These are phyloP conservation scores for Punica granatum DNA, from an alignment of 345 rosid genomes.

Conservation along the genomic window DNA sequence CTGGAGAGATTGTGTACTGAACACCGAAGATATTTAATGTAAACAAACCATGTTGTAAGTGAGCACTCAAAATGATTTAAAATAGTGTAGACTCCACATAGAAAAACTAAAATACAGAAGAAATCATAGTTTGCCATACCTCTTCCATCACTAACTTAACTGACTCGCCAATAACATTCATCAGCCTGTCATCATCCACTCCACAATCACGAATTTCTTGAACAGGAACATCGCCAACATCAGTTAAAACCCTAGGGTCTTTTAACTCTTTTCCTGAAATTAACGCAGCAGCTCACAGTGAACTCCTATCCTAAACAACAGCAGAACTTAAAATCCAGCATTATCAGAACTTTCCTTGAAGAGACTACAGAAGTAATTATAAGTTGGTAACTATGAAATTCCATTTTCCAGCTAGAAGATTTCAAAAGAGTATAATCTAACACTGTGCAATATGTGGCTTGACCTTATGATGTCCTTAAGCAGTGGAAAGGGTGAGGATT, in stretches of 20 bases:
- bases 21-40: neutral
- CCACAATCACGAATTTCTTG: conserved; percentile 98
- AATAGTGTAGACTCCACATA: neutral
- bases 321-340: neutral
- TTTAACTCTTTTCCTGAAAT: conserved; percentile 72
- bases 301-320: neutral
- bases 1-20: neutral
- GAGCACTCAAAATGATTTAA: no score
- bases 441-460: neutral
- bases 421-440: neutral
- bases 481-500: neutral
- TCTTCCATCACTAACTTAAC: conserved; percentile 91
- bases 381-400: neutral
- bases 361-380: neutral
- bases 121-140: conserved; percentile 26
- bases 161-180: conserved; percentile 81
- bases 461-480: neutral
- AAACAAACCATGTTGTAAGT: neutral
- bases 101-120: neutral
- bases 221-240: conserved; percentile 95
- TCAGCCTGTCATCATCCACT: conserved; percentile 85
- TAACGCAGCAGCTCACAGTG: neutral
- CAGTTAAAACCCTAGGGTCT: conserved; percentile 87
- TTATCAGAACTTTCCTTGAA: neutral
- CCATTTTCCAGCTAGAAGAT: neutral